Base-by-base conservation (phyloP, 352 stramenopile species). In the Globisporangium nodosum region DNA sequence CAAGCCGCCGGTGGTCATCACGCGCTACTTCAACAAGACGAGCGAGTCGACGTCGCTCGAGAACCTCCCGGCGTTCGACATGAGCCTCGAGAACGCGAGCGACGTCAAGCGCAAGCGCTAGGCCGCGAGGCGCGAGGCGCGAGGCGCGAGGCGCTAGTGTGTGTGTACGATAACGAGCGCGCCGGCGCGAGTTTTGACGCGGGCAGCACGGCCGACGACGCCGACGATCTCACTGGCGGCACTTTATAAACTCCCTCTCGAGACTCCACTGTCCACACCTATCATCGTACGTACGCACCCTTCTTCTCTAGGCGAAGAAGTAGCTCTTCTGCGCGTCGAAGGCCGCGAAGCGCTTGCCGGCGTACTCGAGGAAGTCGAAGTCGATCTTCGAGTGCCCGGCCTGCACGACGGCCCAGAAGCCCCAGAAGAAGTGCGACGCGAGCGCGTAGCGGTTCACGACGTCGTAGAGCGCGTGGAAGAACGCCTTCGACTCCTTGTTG, bases 401-500 rank as follows among this genome's bases (percentile, higher is more conserved):
- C 76, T 98, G 93, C 27, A 98, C 87, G 43, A 98, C 60, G n/a
- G 92, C 85, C 93, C 93, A 98, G 48, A 95, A 88, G 56, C 88
- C 91, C 93, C 93, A 98, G 61, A 97, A 98, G 15, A 97, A 55
- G 66, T 98, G 90, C 59, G 87, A 92, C 13, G 88, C 84, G 33
- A 97, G 71, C 33, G 91, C 77, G 66, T 94, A 98, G 48, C 76
- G 73, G 64, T 96, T 96, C 68, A 91, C 82, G 50, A 81, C 74
- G 52, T 87, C 75, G 56, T 96, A 87, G 9, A 97, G 65, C 62
- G 81, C 82, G 60, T 85, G 72, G 66, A 90, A 88, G 60, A 96
- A 96, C 5, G 73, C 81, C 66, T 96, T 90, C 54, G 72, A 81
- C 63, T 90, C 73, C 46, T 79, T 75, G 60, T 91, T 89, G 9